phyloP scores from a whole-genome alignment of 805 yeast species.

The Pichia ethanolica region DNA sequence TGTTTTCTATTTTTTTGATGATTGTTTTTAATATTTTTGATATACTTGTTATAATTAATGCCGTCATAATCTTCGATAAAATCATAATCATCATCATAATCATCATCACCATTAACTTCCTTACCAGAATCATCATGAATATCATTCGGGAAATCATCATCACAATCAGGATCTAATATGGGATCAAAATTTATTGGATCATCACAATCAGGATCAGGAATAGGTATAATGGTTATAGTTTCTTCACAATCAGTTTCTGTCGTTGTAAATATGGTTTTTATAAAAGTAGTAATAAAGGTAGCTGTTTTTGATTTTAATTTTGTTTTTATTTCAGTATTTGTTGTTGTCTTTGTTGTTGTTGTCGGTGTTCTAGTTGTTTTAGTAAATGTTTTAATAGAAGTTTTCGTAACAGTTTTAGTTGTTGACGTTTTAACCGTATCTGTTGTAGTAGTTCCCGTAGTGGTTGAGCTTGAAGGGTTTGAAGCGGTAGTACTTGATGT shows the following conservation, averaged over 20 bases:
- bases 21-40: too few species aligned
- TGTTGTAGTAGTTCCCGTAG: conserved; percentile 7
- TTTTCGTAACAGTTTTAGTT: too few species aligned
- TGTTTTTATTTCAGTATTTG: not conserved
- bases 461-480: not conserved
- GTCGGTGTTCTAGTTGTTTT: not conserved
- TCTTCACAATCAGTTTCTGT: not conserved
- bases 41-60: too few species aligned
- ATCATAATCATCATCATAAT: not conserved
- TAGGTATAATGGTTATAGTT: too few species aligned
- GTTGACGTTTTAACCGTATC: too few species aligned
- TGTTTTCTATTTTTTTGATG: too few species aligned
- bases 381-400: too few species aligned
- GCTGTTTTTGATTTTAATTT: conserved; percentile 5
- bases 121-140: not conserved
- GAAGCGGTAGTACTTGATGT: not conserved
- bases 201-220: not conserved
- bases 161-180: not conserved
- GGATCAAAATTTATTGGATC: not conserved
- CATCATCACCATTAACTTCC: not conserved
- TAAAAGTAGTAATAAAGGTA: conserved; percentile 3
- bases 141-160: not conserved
- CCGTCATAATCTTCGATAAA: not conserved
- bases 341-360: not conserved
- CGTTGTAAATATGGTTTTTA: conserved; percentile 1